Percentiles rank a stretch among this genome's conserved stretches.
Conservation (phyloP, 768 basidiomycete genomes). For the Lactarius hatsudake region DNA sequence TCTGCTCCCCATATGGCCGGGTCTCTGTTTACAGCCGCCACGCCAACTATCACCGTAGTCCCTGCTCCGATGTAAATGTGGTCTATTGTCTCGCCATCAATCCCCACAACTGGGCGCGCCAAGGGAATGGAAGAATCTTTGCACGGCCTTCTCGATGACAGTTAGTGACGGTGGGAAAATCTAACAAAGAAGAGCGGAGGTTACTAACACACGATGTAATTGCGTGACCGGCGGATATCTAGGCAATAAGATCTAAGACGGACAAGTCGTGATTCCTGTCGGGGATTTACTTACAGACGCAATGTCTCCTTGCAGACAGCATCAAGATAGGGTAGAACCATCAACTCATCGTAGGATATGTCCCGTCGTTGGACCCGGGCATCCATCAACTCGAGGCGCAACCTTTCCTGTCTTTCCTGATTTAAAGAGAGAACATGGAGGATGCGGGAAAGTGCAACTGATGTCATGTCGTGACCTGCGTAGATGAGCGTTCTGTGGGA, state of each 20-base stretch:
- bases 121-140: constrained; percentile 16
- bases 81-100: constrained; percentile 12
- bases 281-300: constrained; percentile 28
- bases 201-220: constrained; percentile 24
- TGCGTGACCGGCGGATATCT: constrained; percentile 24
- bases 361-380: constrained; percentile 24
- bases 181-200: background rate
- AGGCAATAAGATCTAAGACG: background rate
- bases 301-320: constrained; percentile 37
- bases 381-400: constrained; percentile 25
- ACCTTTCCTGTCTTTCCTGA: constrained; percentile 21
- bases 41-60: constrained; percentile 23
- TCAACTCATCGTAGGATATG: constrained; percentile 36
- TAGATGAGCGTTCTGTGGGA: constrained; percentile 27
- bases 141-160: constrained; percentile 6
- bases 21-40: constrained; percentile 24
- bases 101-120: constrained; percentile 10
- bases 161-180: background rate
- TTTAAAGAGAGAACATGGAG: constrained; percentile 26
- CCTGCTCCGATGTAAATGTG: constrained; percentile 8
- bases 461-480: constrained; percentile 29
- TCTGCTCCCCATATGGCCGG: constrained; percentile 26
- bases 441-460: constrained; percentile 27
- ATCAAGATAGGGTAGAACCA: constrained; percentile 40
- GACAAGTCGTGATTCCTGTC: background rate